phyloP scores from a whole-genome alignment of 148 eudicot species.

The Vaccinium macrocarpon region DNA sequence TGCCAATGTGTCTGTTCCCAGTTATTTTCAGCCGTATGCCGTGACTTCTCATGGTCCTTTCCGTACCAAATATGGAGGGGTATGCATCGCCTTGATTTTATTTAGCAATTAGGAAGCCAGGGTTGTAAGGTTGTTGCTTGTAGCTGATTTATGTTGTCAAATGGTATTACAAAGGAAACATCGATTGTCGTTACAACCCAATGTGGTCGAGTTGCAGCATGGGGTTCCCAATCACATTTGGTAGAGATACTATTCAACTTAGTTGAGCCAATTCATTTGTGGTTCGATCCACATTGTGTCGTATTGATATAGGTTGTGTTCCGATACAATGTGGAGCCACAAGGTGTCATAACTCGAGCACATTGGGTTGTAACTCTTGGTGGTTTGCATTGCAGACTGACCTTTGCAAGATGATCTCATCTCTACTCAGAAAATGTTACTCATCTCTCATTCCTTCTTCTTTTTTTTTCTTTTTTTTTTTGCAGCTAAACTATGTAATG shows the following conservation, averaged over 20 bases:
- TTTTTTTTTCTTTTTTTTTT: not conserved
- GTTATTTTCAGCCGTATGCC: conserved; percentile 76
- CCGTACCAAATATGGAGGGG: conserved; percentile 79
- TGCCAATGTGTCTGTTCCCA: conserved; percentile 70
- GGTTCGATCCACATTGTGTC: not conserved
- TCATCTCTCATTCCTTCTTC: not conserved
- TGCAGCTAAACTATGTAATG: conserved; percentile 86
- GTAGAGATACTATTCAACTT: not conserved
- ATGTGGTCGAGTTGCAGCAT: not conserved
- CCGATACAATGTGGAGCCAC: not conserved
- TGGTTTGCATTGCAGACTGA: not conserved
- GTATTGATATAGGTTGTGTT: not conserved
- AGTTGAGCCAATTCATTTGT: not conserved
- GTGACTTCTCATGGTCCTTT: conserved; percentile 97
- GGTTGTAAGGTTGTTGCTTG: not conserved
- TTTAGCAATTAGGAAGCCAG: not conserved
- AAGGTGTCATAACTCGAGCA: not conserved
- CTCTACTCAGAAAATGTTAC: not conserved
- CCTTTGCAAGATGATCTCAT: not conserved
- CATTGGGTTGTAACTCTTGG: not conserved
- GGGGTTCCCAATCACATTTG: not conserved
- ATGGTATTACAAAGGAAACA: not conserved
- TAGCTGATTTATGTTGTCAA: not conserved
- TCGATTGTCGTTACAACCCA: not conserved
- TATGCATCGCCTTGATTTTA: conserved; percentile 31